Conservation (phyloP, 2,329 filamentous ascomycete genomes). For the Apiospora hydei region DNA sequence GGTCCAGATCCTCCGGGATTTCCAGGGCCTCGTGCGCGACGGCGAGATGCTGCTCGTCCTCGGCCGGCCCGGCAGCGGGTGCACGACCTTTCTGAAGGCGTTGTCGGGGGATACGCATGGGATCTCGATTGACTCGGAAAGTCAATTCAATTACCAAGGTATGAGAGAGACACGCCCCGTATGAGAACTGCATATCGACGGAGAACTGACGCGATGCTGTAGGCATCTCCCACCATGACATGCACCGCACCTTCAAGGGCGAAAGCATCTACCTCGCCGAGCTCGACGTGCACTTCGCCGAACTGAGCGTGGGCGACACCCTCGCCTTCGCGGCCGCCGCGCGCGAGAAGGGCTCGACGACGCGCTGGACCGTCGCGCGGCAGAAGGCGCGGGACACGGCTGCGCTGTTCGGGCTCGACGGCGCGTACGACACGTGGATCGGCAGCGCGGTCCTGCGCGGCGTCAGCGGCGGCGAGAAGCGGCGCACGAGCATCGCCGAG, state of each 20-base stretch:
- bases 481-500: conserved; percentile 74
- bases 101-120: conserved; percentile 30
- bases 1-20: conserved; percentile 14
- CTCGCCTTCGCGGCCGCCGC: conserved; percentile 61
- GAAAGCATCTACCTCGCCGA: conserved; percentile 44
- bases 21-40: conserved; percentile 19
- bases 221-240: not conserved
- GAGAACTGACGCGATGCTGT: not conserved
- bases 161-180: too few species aligned
- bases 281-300: conserved; percentile 55
- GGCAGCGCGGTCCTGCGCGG: conserved; percentile 69
- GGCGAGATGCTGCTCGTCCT: conserved; percentile 37
- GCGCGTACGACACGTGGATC: conserved; percentile 65
- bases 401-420: conserved; percentile 56
- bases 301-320: conserved; percentile 67
- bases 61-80: conserved; percentile 35
- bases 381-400: not conserved
- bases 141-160: conserved; percentile 31
- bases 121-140: conserved; percentile 29
- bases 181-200: not conserved
- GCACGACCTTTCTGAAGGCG: conserved; percentile 36
- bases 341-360: conserved; percentile 48
- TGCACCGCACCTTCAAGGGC: not conserved
- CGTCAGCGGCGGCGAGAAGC: conserved; percentile 64
- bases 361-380: not conserved